Conservation (phyloP, 257 asterid genomes). For the Capsicum chinense region DNA sequence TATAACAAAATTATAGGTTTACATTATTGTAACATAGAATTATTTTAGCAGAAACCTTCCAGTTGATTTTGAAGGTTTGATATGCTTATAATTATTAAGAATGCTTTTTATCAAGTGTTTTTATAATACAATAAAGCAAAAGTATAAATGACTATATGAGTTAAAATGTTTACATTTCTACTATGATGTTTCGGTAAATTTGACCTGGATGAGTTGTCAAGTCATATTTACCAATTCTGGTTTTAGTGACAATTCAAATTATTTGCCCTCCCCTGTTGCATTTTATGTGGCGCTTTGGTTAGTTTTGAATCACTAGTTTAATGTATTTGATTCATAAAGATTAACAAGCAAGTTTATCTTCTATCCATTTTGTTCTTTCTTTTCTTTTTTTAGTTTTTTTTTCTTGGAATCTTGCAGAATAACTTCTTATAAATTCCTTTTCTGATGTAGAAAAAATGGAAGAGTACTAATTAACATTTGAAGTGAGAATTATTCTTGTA, state of each 20-base stretch:
- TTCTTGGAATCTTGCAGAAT: neutral
- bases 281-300: neutral
- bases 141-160: neutral
- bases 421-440: neutral
- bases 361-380: neutral
- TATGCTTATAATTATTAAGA: neutral
- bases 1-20: neutral
- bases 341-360: neutral
- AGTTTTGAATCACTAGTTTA: neutral
- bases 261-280: neutral
- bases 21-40: neutral
- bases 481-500: neutral
- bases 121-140: neutral
- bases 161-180: neutral
- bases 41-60: neutral
- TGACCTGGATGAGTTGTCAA: constrained; percentile 9
- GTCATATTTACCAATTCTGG: constrained; percentile 1
- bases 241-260: neutral
- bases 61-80: neutral
- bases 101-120: constrained; percentile 20
- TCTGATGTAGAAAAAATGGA: neutral
- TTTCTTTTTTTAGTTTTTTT: neutral
- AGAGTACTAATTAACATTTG: constrained; percentile 12
- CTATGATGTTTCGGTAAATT: neutral
- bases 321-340: neutral